Evolutionary conservation across 2,329 filamentous ascomycete genomes (phyloP).

Genomic region (Exophiala dermatitidis): DNA sequence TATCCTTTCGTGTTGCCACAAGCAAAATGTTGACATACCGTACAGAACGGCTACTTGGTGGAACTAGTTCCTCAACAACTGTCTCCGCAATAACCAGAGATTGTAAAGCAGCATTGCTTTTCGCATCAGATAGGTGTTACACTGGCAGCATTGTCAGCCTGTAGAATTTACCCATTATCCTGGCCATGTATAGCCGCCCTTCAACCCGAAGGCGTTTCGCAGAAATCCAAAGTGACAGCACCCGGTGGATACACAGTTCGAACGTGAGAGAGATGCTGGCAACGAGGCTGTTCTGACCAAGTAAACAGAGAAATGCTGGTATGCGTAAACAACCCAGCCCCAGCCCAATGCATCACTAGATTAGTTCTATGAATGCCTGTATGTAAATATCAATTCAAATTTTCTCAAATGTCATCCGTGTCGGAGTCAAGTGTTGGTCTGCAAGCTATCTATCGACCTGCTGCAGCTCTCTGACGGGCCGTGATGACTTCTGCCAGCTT

Average conservation of each 20-base stretch:
- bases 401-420: background rate
- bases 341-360: too few species aligned
- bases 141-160: constrained; percentile 4
- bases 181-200: too few species aligned
- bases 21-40: background rate
- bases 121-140: background rate
- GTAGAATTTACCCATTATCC: background rate
- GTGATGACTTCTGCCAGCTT: constrained; percentile 3
- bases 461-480: constrained; percentile 1
- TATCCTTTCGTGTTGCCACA: background rate
- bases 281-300: too few species aligned
- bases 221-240: too few species aligned
- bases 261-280: too few species aligned
- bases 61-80: constrained; percentile 31
- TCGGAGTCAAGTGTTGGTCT: background rate
- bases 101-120: background rate
- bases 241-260: too few species aligned
- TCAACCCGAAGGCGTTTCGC: too few species aligned
- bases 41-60: constrained; percentile 33
- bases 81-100: background rate
- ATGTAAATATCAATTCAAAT: too few species aligned
- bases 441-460: background rate
- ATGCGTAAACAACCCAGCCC: too few species aligned
- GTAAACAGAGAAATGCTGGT: too few species aligned
- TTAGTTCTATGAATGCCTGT: too few species aligned